Conservation (phyloP, 148 eudicot species). For the Rheum nobile region DNA sequence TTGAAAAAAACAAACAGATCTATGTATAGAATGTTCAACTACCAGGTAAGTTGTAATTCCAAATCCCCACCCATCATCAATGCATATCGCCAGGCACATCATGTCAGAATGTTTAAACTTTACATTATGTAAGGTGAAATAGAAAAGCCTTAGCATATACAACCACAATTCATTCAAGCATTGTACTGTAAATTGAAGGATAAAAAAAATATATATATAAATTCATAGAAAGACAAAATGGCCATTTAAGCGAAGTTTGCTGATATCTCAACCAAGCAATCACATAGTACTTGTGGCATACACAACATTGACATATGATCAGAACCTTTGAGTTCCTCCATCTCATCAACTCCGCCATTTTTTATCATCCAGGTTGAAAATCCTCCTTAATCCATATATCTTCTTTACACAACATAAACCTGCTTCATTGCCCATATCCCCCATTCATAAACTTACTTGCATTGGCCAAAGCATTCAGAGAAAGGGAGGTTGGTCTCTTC, state of each 20-base stretch:
- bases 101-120: not conserved
- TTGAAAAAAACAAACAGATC: not conserved
- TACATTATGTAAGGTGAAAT: not conserved
- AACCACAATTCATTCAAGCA: not conserved
- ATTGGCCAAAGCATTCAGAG: constrained; percentile 12
- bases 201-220: not conserved
- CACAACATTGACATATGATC: constrained; percentile 47
- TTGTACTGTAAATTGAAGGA: not conserved
- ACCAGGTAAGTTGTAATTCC: not conserved
- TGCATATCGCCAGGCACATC: not conserved
- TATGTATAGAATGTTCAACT: not conserved
- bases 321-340: constrained; percentile 26
- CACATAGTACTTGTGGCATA: constrained; percentile 22
- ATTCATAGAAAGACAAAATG: not conserved
- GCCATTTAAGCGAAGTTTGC: not conserved
- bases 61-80: not conserved
- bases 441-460: constrained; percentile 19
- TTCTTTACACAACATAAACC: constrained; percentile 23
- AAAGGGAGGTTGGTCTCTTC: constrained; percentile 27
- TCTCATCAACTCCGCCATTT: constrained; percentile 19
- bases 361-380: constrained; percentile 32
- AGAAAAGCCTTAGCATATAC: not conserved
- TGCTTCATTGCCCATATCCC: constrained; percentile 28
- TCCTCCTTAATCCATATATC: constrained; percentile 17
- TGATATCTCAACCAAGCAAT: constrained; percentile 23